phyloP scores from a whole-genome alignment of 2,329 filamentous ascomycete species.

The Karstenula rhodostoma region DNA sequence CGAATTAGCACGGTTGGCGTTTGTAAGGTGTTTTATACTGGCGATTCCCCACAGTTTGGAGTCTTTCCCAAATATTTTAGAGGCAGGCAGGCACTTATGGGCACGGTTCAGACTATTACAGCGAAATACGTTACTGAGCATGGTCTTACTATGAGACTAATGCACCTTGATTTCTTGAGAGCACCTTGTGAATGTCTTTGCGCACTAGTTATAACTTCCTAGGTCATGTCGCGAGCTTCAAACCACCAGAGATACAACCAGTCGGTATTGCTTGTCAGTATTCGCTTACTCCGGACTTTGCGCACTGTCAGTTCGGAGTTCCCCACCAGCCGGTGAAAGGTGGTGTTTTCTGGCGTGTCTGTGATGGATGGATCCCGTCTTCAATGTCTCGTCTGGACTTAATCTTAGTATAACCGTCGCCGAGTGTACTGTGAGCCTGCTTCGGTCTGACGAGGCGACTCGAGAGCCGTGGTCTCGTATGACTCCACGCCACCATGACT shows the following conservation, averaged over 20 bases:
- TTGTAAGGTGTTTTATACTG: constrained; percentile 15
- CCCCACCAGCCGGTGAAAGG: background rate
- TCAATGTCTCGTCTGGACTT: background rate
- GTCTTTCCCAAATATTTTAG: background rate
- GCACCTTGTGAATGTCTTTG: background rate
- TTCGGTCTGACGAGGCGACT: background rate
- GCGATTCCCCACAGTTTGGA: background rate
- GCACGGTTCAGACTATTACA: background rate
- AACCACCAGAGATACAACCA: no score
- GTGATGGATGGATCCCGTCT: background rate
- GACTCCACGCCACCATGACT: no score
- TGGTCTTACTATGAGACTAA: background rate
- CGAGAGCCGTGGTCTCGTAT: background rate
- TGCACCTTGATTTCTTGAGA: background rate
- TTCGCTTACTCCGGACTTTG: no score
- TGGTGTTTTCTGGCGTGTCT: background rate
- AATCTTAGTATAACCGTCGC: background rate
- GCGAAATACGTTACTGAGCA: background rate
- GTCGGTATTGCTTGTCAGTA: no score
- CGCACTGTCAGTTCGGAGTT: background rate
- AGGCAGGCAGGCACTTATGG: background rate
- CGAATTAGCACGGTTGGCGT: constrained; percentile 38
- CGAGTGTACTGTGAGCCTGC: background rate
- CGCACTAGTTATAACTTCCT: background rate
- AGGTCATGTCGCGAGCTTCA: no score